Base-by-base conservation (phyloP, 1,284 basidiomycete species). In the Ustilago crameri region DNA sequence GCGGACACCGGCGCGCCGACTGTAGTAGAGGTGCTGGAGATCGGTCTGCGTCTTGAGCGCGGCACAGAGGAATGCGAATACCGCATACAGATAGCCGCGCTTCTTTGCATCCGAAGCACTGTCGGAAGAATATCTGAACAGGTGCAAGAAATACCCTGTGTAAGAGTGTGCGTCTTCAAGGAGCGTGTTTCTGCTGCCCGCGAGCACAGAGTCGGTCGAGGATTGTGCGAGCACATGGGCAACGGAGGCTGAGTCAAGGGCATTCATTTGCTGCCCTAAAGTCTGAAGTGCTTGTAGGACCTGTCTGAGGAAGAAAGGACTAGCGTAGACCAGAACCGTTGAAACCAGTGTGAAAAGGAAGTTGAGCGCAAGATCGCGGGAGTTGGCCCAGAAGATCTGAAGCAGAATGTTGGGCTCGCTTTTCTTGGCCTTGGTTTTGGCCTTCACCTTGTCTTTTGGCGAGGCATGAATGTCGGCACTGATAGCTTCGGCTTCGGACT, bases 11-110 rank as follows among this genome's bases (percentile, higher is more conserved):
- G 89, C 90, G 10, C 75, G 52, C 22, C 92, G 87, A 12, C 89
- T 88, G 69, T 88, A 88, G 90, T 91, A 93, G 2, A 93, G 85
- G 78, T 93, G 91, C 53, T 91, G 88, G 2, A 92, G 84, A 71
- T 94, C 92, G 5, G 58, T 47, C 44, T 76, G 72, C 0, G 60
- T 62, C 61, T 72, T 69, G 61, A 71, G 30, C 23, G 74, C 50
- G 17, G 53, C 54, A 20, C 54, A 40, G 26, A 72, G 12, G n/a
- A 76, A 37, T 17, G 72, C 64, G 23, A 67, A 51, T 17, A 71
- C 20, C 18, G 75, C 66, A 26, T 51, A 74, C 15, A 75, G 54
- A 55, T 72, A 76, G 14, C 72, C 75, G 3, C 57, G 57, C 44
- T 56, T 56, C 41, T 41, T 59, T 26, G 57, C 57, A 1, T 56